Evolutionary conservation across 352 stramenopile species (phyloP).

Genomic region (Halophytophthora polymorphica): DNA sequence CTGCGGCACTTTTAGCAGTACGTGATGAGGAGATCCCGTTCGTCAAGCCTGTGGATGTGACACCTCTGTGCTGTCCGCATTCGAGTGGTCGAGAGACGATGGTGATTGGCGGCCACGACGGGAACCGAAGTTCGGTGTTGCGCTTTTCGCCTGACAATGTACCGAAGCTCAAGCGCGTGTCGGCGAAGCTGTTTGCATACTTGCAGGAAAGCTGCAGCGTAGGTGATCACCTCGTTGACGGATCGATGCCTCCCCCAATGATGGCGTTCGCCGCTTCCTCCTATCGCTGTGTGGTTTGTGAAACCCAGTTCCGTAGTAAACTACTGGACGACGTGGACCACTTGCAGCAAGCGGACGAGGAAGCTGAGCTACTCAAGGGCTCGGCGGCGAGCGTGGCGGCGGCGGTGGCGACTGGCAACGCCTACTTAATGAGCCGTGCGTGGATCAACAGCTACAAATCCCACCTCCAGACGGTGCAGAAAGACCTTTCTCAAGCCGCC

Average conservation of each 20-base stretch:
- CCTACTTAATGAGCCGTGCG: constrained; percentile 60
- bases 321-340: constrained; percentile 49
- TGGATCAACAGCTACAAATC: constrained; percentile 77
- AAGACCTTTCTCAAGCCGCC: constrained; percentile 31
- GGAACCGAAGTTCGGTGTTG: constrained; percentile 7
- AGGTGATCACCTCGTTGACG: neutral
- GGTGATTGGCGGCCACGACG: neutral
- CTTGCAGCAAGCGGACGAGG: constrained; percentile 43
- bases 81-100: constrained; percentile 12
- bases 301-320: constrained; percentile 46
- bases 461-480: constrained; percentile 48
- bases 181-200: constrained; percentile 40
- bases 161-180: constrained; percentile 60
- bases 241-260: constrained; percentile 6
- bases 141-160: constrained; percentile 53
- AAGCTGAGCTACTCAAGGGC: constrained; percentile 53
- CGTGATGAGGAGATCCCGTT: constrained; percentile 52
- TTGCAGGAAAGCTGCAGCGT: constrained; percentile 35
- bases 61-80: constrained; percentile 48
- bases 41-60: constrained; percentile 43
- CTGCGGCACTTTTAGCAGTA: constrained; percentile 1
- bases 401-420: constrained; percentile 21
- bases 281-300: constrained; percentile 49
- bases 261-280: constrained; percentile 38
- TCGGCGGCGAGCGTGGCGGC: constrained; percentile 16